Evolutionary conservation across 2,329 filamentous ascomycete species (phyloP), one percentile per base, ranked within the genome.

Genomic region (Pestalotiopsis sp.): DNA sequence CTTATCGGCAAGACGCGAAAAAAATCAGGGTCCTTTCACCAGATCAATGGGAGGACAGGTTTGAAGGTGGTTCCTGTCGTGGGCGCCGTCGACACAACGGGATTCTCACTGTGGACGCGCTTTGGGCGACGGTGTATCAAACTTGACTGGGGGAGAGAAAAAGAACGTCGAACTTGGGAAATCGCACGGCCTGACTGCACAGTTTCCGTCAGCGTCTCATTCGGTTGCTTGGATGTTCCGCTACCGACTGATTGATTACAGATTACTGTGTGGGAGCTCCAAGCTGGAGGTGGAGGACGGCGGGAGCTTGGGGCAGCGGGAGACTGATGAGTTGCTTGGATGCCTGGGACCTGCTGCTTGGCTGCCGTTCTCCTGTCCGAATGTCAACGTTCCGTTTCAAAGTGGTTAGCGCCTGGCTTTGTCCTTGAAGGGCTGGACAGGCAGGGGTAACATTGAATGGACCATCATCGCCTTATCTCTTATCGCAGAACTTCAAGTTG

Each of bases 11-110:
- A 36, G 61, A 41, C 59, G 59, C 36, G 23, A 38, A 62, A 36
- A 36, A 36, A 62, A 39, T 58, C 62, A 64, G 38, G 62, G 62
- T 52, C 38, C 62, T 25, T 39, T 7, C 7, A 38, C 14, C 14
- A 31, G 13, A 23, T 60, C 17, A 17, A 41, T n/a, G 55, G 20
- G 64, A 14, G 39, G 20, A 39, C 62, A 14, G 36, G 38, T 14
- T 11, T 14, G 31, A 12, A 49, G 64, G 20, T 60, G 41, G 52
- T 49, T 59, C 27, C n/a, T 59, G 64, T 60, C 64, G 68, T 69
- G 68, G 68, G 68, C 68, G 68, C 68, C 68, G 68, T 69, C 57
- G 65, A 57, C 52, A 67, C 64, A 58, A 61, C 20, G 49, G 45
- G 63, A 58, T 69, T 69, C 65, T 63, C 39, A 69, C 68, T 69